A percentile compares a stretch with the other conserved stretches of the same genome.
These are phyloP conservation scores for Punica granatum DNA, from an alignment of 345 rosid species.

Conservation along the genomic window DNA sequence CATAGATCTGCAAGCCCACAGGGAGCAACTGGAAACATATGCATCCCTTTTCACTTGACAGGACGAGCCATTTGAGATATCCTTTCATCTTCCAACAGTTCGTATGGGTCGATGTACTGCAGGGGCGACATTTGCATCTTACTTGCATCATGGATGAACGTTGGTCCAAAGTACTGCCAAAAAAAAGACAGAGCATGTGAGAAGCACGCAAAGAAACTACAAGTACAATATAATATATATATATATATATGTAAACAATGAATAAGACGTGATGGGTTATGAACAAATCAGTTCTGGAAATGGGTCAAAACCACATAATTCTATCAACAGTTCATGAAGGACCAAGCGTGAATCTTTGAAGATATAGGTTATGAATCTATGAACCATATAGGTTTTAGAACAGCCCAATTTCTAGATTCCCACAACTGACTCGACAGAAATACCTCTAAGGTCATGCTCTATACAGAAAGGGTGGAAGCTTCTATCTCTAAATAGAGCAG, in stretches of 20 bases:
- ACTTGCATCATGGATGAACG: conserved; percentile 64
- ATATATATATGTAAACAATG: no score
- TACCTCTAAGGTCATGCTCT: background rate
- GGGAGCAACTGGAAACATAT: background rate
- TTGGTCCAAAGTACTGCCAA: conserved; percentile 64
- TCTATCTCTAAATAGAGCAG: background rate
- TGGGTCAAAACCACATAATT: no score
- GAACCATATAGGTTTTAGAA: background rate
- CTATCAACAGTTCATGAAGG: no score
- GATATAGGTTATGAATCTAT: background rate
- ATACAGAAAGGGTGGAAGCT: background rate
- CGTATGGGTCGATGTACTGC: conserved; percentile 55
- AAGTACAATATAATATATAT: no score
- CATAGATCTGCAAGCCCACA: background rate
- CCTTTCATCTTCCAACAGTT: conserved; percentile 75
- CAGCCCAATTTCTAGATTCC: no score
- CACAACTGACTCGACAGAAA: background rate
- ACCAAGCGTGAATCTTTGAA: no score
- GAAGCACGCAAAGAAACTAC: background rate
- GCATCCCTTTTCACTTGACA: conserved; percentile 32
- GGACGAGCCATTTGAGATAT: conserved; percentile 53
- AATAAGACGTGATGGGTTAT: background rate
- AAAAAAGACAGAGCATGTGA: conserved; percentile 3
- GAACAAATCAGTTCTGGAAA: background rate
- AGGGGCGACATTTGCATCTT: conserved; percentile 36